Evolutionary conservation across 2,329 filamentous ascomycete species (phyloP).

Genomic region (Penicillium italicum): DNA sequence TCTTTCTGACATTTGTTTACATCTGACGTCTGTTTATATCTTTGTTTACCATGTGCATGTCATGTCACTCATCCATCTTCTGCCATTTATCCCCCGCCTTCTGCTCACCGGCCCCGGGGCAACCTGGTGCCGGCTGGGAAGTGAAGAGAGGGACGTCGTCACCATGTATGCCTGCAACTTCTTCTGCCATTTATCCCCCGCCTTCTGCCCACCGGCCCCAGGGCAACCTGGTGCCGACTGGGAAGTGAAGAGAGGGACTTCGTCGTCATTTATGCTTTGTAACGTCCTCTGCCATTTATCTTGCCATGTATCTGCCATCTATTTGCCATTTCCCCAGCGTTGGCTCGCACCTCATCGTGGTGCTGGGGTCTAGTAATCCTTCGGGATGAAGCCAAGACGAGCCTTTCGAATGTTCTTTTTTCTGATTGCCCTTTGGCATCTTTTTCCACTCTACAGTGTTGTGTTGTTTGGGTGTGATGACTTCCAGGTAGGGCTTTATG

Average conservation of each 20-base stretch:
- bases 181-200: background rate
- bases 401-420: background rate
- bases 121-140: background rate
- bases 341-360: conserved; percentile 15
- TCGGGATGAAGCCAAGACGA: conserved; percentile 12
- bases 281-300: background rate
- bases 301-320: background rate
- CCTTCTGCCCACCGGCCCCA: background rate
- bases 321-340: background rate
- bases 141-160: background rate
- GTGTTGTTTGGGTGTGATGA: background rate
- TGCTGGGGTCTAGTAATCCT: conserved; percentile 13
- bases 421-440: background rate
- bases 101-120: background rate
- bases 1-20: background rate
- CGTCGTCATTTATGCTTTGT: background rate
- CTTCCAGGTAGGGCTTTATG: background rate
- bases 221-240: background rate
- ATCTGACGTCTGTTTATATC: too few relatives aligned
- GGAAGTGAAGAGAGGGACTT: background rate
- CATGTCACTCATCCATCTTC: too few relatives aligned
- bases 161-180: background rate
- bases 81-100: background rate
- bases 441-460: background rate
- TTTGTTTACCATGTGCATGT: background rate